phyloP scores from a whole-genome alignment of 2,329 filamentous ascomycete species.

The Herpotrichia juniperi region DNA sequence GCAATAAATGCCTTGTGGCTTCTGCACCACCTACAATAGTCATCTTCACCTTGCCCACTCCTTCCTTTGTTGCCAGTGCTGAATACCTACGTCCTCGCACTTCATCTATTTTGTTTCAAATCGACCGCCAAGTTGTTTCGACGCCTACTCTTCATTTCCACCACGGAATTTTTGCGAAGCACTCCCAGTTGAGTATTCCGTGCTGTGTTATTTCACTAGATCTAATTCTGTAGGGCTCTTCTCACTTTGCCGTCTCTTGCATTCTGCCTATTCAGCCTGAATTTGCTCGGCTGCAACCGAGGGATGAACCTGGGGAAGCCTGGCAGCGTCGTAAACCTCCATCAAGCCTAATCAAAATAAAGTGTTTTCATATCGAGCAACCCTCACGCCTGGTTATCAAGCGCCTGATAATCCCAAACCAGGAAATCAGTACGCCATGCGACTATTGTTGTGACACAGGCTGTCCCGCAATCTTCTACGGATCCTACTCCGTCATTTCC shows the following conservation, averaged over 20 bases:
- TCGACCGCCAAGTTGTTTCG: constrained; percentile 1
- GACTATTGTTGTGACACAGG: background rate
- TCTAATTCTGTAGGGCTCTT: too few relatives aligned
- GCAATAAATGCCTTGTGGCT: constrained; percentile 4
- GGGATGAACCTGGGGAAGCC: constrained; percentile 6
- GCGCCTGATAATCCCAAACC: background rate
- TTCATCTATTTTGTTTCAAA: background rate
- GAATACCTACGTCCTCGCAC: background rate
- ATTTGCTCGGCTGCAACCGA: constrained; percentile 3
- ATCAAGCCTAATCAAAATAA: constrained; percentile 6
- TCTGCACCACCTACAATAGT: background rate
- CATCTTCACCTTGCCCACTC: background rate
- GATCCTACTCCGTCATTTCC: background rate
- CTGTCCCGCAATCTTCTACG: background rate
- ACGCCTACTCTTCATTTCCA: background rate
- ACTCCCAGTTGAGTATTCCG: background rate
- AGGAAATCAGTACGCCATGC: background rate
- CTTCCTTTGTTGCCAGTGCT: background rate
- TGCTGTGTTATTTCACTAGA: too few relatives aligned
- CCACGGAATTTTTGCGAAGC: background rate
- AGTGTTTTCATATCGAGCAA: background rate
- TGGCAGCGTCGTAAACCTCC: background rate
- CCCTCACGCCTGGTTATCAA: constrained; percentile 1
- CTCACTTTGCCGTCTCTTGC: background rate
- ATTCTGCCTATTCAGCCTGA: constrained; percentile 7